Conservation (phyloP, 140 eudicot species). For the Bidens hawaiensis region DNA sequence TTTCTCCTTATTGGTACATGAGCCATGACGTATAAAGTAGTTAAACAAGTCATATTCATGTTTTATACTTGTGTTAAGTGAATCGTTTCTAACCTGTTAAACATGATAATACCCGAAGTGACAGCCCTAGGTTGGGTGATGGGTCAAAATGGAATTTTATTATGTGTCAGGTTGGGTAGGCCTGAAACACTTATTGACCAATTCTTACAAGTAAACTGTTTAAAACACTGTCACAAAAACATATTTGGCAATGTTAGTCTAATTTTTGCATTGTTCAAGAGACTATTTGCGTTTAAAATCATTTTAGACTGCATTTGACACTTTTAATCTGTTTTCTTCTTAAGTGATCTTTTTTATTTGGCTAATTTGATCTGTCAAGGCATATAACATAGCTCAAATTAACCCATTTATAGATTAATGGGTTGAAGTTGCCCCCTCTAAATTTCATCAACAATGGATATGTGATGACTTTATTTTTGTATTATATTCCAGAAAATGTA, state of each 20-base stretch:
- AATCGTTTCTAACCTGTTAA: too few species aligned
- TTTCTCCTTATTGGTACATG: too few species aligned
- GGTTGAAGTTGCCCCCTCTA: not conserved
- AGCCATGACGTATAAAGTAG: too few species aligned
- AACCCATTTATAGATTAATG: not conserved
- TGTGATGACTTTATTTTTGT: not conserved
- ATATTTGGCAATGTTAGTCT: not conserved
- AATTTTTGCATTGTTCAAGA: not conserved
- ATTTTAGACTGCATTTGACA: not conserved
- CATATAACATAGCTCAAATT: not conserved
- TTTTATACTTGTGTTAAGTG: too few species aligned
- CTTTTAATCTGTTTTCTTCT: not conserved
- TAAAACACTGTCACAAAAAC: not conserved
- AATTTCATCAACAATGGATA: not conserved
- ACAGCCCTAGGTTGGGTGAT: not conserved
- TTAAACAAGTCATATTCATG: too few species aligned
- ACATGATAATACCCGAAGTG: too few species aligned
- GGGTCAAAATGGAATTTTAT: not conserved
- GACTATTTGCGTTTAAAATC: not conserved
- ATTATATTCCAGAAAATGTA: slow-evolving; percentile 51
- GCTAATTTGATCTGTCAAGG: not conserved
- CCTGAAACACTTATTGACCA: not conserved
- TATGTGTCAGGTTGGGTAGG: not conserved
- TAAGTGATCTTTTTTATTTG: not conserved
- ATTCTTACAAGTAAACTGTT: not conserved